Evolutionary conservation across 371 early-diverging fungal genomes (phyloP), one percentile per base, ranked within the genome.

Genomic region (Nosema muscidifuracis): DNA sequence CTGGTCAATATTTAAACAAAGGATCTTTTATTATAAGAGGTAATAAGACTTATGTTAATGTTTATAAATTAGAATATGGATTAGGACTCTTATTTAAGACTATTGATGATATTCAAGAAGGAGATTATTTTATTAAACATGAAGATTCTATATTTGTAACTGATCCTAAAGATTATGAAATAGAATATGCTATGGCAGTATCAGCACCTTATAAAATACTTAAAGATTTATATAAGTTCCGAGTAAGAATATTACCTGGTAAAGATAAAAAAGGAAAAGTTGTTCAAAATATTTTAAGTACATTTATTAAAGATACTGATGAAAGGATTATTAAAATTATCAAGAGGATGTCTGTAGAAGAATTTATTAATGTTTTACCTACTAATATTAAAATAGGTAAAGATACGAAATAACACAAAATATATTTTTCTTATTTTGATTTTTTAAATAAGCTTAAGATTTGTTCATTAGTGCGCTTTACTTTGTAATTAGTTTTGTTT

Each of bases 1-100:
- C 93, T 1, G 98, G 98, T 28, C 97, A 97, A 80, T 93, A 89
- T 77, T 81, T 96, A 57, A 86, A 89, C 0, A 91, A 94, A 0
- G 97, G 97, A 36, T 88, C 89, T 74, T 97, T 98, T 81, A 91
- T 92, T 90, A 91, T 98, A 74, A 87, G 90, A 55, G 98, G 96
- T 56, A 91, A 91, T 81, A 96, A 95, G 84, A 92, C 91, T 81
- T 92, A 80, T 77, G 71, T 87, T 34, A 68, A 96, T 22, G 92
- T 95, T 15, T 87, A 89, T 3, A 92, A 90, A 80, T 84, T 99
- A 20, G 90, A 94, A 0, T 96, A 95, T 82, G 99, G 97, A 4
- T 89, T 95, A 82, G 94, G 92, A 12, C 81, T 96, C 42, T 40
- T 95, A 53, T 99, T 97, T 84, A 87, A 70, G n/a, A 60, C 65